phyloP scores from a whole-genome alignment of 805 yeast species.

The Wickerhamiella qilinensis region DNA sequence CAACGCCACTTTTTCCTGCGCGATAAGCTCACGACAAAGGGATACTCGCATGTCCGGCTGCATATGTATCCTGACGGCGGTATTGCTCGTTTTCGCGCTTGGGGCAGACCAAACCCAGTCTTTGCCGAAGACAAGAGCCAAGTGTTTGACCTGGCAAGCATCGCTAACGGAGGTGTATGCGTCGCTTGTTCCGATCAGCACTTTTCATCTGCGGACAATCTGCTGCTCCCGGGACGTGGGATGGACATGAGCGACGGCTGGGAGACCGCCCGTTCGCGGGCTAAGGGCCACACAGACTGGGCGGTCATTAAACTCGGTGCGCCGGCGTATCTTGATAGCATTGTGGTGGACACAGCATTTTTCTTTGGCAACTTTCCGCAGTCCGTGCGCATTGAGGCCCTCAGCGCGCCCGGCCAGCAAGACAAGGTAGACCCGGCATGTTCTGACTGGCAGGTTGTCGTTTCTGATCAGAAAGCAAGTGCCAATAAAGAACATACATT shows the following conservation, averaged over 20 bases:
- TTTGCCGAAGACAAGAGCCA: conserved; percentile 31
- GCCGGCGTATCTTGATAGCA: conserved; percentile 33
- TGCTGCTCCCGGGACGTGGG: conserved; percentile 86
- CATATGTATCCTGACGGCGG: conserved; percentile 98
- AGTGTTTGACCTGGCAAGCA: conserved; percentile 62
- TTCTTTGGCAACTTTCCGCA: conserved; percentile 94
- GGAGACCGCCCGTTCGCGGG: conserved; percentile 88
- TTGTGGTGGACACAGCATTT: conserved; percentile 82
- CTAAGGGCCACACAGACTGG: conserved; percentile 81
- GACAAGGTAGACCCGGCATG: no score
- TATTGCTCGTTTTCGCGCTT: conserved; percentile 82
- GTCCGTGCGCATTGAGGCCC: conserved; percentile 50
- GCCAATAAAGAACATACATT: conserved; percentile 68
- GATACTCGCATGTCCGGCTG: conserved; percentile 66
- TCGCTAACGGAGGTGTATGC: conserved; percentile 78
- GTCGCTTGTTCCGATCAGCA: conserved; percentile 78
- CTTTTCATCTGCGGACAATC: conserved; percentile 81
- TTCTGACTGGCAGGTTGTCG: conserved; percentile 53
- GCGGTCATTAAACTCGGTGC: conserved; percentile 70
- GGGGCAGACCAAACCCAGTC: conserved; percentile 70
- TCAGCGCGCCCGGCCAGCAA: conserved; percentile 17
- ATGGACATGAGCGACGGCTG: conserved; percentile 96
- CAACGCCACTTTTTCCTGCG: conserved; percentile 73
- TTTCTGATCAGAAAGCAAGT: conserved; percentile 54
- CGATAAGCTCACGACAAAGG: conserved; percentile 34